A percentile compares a stretch with the other conserved stretches of the same genome.
Evolutionary conservation across 2,329 filamentous ascomycete species (phyloP).

Genomic region (Pseudogymnoascus sp.): DNA sequence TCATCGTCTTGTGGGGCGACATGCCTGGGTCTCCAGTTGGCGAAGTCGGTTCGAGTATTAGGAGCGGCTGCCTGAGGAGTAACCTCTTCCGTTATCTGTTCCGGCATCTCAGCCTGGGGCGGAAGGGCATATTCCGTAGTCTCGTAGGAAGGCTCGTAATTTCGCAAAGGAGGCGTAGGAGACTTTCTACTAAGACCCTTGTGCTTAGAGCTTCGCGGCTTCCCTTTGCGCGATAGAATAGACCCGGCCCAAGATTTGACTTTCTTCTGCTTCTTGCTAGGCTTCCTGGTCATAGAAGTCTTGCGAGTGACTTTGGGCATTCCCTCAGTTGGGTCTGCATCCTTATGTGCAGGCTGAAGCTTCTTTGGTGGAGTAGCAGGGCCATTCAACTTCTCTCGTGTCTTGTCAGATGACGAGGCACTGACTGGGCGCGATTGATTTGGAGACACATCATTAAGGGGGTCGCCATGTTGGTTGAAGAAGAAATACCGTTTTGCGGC

Average conservation of each 20-base stretch:
- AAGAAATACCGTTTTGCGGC: slow-evolving; percentile 54
- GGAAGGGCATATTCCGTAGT: slow-evolving; percentile 11
- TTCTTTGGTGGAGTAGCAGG: slow-evolving; percentile 13
- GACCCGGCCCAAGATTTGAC: slow-evolving; percentile 57
- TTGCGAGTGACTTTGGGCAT: slow-evolving; percentile 16
- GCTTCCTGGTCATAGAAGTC: slow-evolving; percentile 25
- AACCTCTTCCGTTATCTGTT: slow-evolving; percentile 21
- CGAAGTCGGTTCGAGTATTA: slow-evolving; percentile 21
- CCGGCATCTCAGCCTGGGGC: slow-evolving; percentile 12
- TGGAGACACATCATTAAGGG: slow-evolving; percentile 36
- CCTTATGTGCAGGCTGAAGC: background rate
- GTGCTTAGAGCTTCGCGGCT: slow-evolving; percentile 36
- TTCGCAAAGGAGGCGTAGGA: slow-evolving; percentile 36
- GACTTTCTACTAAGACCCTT: slow-evolving; percentile 32
- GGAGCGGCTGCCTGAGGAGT: slow-evolving; percentile 11
- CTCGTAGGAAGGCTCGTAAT: slow-evolving; percentile 19
- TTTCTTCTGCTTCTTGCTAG: slow-evolving; percentile 57
- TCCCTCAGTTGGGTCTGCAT: slow-evolving; percentile 19
- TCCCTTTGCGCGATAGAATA: slow-evolving; percentile 42
- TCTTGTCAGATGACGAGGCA: slow-evolving; percentile 33
- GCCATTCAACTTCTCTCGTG: slow-evolving; percentile 25
- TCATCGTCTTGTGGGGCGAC: slow-evolving; percentile 48
- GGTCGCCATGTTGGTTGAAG: slow-evolving; percentile 51
- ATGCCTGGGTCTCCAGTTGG: slow-evolving; percentile 34
- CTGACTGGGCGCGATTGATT: slow-evolving; percentile 40